A percentile compares a stretch with the other conserved stretches of the same genome.
These are phyloP conservation scores for Russula ochroleuca DNA, from an alignment of 768 basidiomycete genomes.

Conservation along the genomic window DNA sequence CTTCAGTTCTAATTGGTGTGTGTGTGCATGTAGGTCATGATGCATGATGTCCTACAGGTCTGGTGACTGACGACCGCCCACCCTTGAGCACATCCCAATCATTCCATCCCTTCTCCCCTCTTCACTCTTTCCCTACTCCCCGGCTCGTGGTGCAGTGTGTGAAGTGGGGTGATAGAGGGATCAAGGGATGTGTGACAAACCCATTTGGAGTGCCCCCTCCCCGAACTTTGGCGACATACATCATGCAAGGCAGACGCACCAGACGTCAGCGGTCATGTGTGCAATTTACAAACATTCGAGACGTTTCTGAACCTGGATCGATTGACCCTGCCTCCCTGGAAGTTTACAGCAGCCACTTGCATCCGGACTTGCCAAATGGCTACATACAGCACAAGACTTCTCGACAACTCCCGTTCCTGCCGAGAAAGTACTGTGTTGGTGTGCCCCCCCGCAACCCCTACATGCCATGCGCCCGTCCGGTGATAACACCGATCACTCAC, in stretches of 20 bases:
- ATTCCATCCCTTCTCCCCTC: not conserved
- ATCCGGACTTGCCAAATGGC: conserved; percentile 19
- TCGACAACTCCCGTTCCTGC: not conserved
- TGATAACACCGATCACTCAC: conserved; percentile 7
- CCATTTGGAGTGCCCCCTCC: not conserved
- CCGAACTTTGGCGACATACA: conserved; percentile 11
- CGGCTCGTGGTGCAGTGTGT: conserved; percentile 6
- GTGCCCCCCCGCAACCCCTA: not conserved
- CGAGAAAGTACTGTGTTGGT: not conserved
- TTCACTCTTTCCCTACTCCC: not conserved
- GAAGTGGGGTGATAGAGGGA: conserved; percentile 14
- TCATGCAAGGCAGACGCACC: conserved; percentile 7
- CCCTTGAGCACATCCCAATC: conserved; percentile 5
- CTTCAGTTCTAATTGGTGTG: not conserved
- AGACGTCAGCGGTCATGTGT: conserved; percentile 17
- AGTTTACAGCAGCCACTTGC: conserved; percentile 5
- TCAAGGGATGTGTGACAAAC: not conserved
- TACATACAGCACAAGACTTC: conserved; percentile 5
- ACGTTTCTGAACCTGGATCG: conserved; percentile 2
- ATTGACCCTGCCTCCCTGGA: not conserved
- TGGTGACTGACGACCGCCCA: no score
- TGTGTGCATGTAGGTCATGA: not conserved
- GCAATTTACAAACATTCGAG: not conserved
- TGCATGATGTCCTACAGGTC: not conserved
- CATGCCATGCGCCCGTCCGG: not conserved